These are phyloP conservation scores for Cetraspora pellucida DNA, from an alignment of 192 early-diverging fungal genomes.

Conservation along the genomic window DNA sequence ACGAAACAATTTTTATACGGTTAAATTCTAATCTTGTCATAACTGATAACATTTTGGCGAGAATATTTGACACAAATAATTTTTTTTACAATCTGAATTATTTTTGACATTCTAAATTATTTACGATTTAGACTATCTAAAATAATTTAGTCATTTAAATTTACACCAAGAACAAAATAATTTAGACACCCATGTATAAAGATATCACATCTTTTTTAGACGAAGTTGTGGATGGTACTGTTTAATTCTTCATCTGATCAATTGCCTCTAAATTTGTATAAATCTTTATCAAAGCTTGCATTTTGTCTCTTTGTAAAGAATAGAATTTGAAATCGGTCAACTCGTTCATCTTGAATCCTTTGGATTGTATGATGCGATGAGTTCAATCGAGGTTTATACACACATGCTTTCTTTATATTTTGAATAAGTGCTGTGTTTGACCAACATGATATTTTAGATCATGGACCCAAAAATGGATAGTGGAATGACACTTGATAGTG, in stretches of 20 bases:
- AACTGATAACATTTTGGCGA: not conserved
- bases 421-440: no score
- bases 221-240: constrained; percentile 43
- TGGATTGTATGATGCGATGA: constrained; percentile 64
- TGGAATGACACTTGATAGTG: constrained; percentile 55
- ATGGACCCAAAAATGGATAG: constrained; percentile 69
- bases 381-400: constrained; percentile 53
- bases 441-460: constrained; percentile 41
- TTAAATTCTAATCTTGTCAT: no score
- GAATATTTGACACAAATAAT: no score
- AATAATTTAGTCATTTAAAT: no score
- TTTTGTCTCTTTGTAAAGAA: constrained; percentile 16
- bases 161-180: no score
- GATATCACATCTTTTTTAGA: constrained; percentile 49
- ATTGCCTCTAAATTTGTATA: not conserved
- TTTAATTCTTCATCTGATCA: not conserved
- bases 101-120: no score
- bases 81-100: no score
- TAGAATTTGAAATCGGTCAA: constrained; percentile 60
- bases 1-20: no score
- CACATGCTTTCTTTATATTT: not conserved
- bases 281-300: not conserved
- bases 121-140: no score
- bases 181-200: no score
- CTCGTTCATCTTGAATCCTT: constrained; percentile 58